A percentile compares a stretch with the other conserved stretches of the same genome.
These are phyloP conservation scores for Ceratocystiopsis sp. DNA, from an alignment of 2,329 filamentous ascomycete species.

Conservation along the genomic window DNA sequence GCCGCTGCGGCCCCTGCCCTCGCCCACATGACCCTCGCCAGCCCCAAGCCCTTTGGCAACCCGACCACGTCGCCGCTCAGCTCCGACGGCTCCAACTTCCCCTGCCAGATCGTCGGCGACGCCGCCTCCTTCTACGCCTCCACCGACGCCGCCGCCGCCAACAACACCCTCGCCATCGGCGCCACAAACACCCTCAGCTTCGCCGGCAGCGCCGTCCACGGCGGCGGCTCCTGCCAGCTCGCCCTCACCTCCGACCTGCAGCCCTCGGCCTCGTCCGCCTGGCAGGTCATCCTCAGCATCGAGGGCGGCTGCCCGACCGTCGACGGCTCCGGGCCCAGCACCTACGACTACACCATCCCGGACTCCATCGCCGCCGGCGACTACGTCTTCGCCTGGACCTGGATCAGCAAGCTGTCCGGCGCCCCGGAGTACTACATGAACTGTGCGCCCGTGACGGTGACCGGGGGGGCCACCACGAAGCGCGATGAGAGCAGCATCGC, in stretches of 20 bases:
- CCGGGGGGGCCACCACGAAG: slow-evolving; percentile 11
- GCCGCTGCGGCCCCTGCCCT: slow-evolving; percentile 2
- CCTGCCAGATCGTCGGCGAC: slow-evolving; percentile 19
- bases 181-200: slow-evolving; percentile 12
- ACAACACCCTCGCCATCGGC: slow-evolving; percentile 11
- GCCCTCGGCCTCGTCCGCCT: slow-evolving; percentile 11
- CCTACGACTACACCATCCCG: slow-evolving; percentile 14
- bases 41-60: slow-evolving; percentile 9
- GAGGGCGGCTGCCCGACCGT: slow-evolving; percentile 16
- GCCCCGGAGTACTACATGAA: slow-evolving; percentile 55
- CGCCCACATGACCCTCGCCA: slow-evolving; percentile 10
- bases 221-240: slow-evolving; percentile 17
- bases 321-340: slow-evolving; percentile 10
- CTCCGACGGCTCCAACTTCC: slow-evolving; percentile 9
- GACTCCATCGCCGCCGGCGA: slow-evolving; percentile 12
- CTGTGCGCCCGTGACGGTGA: slow-evolving; percentile 40
- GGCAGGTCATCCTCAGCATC: slow-evolving; percentile 17
- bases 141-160: slow-evolving; percentile 3
- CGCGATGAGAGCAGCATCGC: slow-evolving; percentile 17
- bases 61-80: slow-evolving; percentile 9
- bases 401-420: slow-evolving; percentile 39
- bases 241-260: slow-evolving; percentile 11
- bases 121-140: slow-evolving; percentile 22
- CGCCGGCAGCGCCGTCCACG: slow-evolving; percentile 14
- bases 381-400: slow-evolving; percentile 44